These are phyloP conservation scores for Yamadazyma olivae DNA, from an alignment of 805 yeast genomes.

Conservation along the genomic window DNA sequence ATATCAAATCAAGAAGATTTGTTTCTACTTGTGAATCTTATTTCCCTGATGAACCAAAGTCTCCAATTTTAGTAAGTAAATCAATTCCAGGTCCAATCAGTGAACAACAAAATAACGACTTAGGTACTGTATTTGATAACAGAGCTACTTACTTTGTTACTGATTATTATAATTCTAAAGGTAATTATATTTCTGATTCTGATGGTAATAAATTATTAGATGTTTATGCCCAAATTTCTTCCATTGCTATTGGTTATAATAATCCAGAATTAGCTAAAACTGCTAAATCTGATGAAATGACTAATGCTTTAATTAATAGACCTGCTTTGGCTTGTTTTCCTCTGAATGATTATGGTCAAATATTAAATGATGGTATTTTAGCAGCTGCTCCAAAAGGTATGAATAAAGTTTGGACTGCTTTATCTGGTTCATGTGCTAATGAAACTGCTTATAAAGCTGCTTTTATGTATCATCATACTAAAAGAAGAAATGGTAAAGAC, in stretches of 20 bases:
- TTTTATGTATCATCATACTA: constrained; percentile 59
- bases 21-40: constrained; percentile 15
- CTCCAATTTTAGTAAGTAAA: constrained; percentile 27
- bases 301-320: constrained; percentile 38
- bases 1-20: constrained; percentile 2
- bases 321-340: constrained; percentile 47
- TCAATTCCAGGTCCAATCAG: constrained; percentile 39
- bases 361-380: constrained; percentile 49
- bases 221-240: constrained; percentile 42
- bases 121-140: constrained; percentile 39
- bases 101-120: constrained; percentile 25
- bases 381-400: constrained; percentile 67
- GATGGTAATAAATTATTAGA: constrained; percentile 41
- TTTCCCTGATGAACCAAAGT: constrained; percentile 35
- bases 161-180: constrained; percentile 36
- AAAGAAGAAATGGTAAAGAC: constrained; percentile 46
- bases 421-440: constrained; percentile 68
- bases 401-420: constrained; percentile 59
- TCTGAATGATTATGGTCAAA: constrained; percentile 48
- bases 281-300: constrained; percentile 40
- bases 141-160: constrained; percentile 40
- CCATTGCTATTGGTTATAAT: constrained; percentile 43
- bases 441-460: constrained; percentile 73
- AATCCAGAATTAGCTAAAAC: constrained; percentile 37
- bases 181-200: constrained; percentile 40